A percentile compares a stretch with the other conserved stretches of the same genome.
phyloP scores from a whole-genome alignment of 2,329 filamentous ascomycete genomes.

The Paramyrothecium roridum region DNA sequence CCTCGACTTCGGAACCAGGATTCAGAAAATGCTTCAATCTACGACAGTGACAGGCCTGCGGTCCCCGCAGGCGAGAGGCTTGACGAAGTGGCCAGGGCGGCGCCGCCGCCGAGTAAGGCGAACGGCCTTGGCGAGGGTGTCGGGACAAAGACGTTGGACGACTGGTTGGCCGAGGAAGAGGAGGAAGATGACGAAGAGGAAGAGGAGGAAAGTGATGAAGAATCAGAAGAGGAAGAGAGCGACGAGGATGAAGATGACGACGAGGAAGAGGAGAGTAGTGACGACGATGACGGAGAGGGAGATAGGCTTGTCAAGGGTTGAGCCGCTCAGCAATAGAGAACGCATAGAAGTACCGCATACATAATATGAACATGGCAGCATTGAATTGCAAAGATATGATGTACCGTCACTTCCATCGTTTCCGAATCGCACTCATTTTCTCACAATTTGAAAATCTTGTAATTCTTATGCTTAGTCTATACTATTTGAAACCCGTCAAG shows the following conservation, averaged over 20 bases:
- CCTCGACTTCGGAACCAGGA: conserved; percentile 65
- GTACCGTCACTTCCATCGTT: too few species aligned
- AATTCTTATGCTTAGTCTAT: too few species aligned
- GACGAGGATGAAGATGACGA: conserved; percentile 50
- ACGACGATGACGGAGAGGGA: conserved; percentile 43
- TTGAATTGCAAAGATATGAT: too few species aligned
- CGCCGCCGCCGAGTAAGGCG: conserved; percentile 34
- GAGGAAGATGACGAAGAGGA: conserved; percentile 54
- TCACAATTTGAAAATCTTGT: too few species aligned
- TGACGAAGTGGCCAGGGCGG: conserved; percentile 49
- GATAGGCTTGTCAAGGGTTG: conserved; percentile 36
- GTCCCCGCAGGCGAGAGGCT: conserved; percentile 62
- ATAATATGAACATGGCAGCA: not conserved
- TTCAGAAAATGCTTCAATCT: conserved; percentile 22
- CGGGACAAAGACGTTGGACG: conserved; percentile 78
- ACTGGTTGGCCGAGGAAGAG: conserved; percentile 81
- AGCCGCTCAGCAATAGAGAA: conserved; percentile 9
- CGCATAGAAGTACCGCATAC: conserved; percentile 6
- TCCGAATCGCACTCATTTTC: too few species aligned
- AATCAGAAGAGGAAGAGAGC: conserved; percentile 48
- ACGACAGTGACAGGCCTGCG: conserved; percentile 25
- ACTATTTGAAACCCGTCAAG: too few species aligned
- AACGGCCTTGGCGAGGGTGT: conserved; percentile 52
- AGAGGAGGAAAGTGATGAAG: conserved; percentile 48
- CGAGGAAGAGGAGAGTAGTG: conserved; percentile 43